These are phyloP conservation scores for Paraphaeosphaeria minitans DNA, from an alignment of 2,329 filamentous ascomycete species.

Conservation along the genomic window DNA sequence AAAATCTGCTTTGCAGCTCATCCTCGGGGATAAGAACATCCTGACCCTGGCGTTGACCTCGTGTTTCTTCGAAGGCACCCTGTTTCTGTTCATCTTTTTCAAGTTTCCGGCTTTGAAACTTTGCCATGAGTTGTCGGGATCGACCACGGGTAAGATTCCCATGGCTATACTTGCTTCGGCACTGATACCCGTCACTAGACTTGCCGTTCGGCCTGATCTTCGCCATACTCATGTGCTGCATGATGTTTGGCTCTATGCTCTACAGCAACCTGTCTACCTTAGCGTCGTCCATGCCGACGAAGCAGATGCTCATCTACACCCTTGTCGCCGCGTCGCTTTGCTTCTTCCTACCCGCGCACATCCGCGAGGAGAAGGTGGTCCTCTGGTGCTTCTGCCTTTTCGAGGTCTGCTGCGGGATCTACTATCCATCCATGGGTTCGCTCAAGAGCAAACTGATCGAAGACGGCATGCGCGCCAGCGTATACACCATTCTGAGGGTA, in stretches of 20 bases:
- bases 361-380: slow-evolving; percentile 52
- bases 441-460: slow-evolving; percentile 62
- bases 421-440: slow-evolving; percentile 62
- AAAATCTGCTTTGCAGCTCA: slow-evolving; percentile 30
- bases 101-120: slow-evolving; percentile 62
- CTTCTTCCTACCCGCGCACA: slow-evolving; percentile 45
- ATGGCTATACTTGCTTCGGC: neutral
- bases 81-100: slow-evolving; percentile 69
- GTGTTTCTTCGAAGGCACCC: slow-evolving; percentile 65
- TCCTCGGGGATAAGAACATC: slow-evolving; percentile 53
- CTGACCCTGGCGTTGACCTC: slow-evolving; percentile 58
- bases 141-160: slow-evolving; percentile 30
- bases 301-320: slow-evolving; percentile 36
- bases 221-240: slow-evolving; percentile 63
- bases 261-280: slow-evolving; percentile 51
- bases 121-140: slow-evolving; percentile 34
- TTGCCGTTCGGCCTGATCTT: slow-evolving; percentile 60
- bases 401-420: slow-evolving; percentile 62
- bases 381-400: slow-evolving; percentile 65
- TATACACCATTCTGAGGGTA: slow-evolving; percentile 63
- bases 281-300: slow-evolving; percentile 25
- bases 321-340: slow-evolving; percentile 34
- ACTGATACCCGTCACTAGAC: slow-evolving; percentile 23
- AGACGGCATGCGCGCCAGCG: slow-evolving; percentile 58
- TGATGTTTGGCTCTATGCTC: slow-evolving; percentile 63